A percentile compares a stretch with the other conserved stretches of the same genome.
These are phyloP conservation scores for Lactarius pseudohatsudake DNA, from an alignment of 768 basidiomycete genomes.

Conservation along the genomic window DNA sequence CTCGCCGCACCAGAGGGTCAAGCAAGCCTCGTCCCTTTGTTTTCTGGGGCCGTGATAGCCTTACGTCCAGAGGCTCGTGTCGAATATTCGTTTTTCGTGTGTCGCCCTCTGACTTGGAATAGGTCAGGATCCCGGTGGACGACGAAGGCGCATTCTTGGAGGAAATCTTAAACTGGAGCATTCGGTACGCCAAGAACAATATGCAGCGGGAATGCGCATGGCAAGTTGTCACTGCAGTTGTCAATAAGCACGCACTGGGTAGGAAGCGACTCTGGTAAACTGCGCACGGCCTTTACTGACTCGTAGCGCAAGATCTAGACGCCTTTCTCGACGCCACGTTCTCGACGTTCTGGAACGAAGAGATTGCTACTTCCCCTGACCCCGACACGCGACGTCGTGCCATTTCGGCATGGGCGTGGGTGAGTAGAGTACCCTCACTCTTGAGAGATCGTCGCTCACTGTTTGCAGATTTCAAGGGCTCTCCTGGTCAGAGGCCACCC, in stretches of 20 bases:
- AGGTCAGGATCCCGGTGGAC: slow-evolving; percentile 55
- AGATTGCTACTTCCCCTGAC: slow-evolving; percentile 41
- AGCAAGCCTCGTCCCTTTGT: slow-evolving; percentile 64
- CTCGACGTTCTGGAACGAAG: slow-evolving; percentile 48
- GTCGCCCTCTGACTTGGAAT: slow-evolving; percentile 17
- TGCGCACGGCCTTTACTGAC: not conserved
- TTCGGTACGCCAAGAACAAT: slow-evolving; percentile 46
- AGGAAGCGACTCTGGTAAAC: slow-evolving; percentile 24
- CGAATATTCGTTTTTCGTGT: slow-evolving; percentile 1
- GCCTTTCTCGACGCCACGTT: slow-evolving; percentile 46
- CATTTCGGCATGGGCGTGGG: slow-evolving; percentile 69
- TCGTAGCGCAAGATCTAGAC: slow-evolving; percentile 43
- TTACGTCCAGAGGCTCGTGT: slow-evolving; percentile 60
- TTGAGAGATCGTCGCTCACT: not conserved
- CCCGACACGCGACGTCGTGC: slow-evolving; percentile 48
- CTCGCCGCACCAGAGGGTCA: slow-evolving; percentile 45
- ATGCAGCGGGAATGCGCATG: slow-evolving; percentile 56
- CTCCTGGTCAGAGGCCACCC: slow-evolving; percentile 75
- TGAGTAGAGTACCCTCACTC: slow-evolving; percentile 39
- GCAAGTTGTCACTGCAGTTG: slow-evolving; percentile 60
- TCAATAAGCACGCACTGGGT: slow-evolving; percentile 82
- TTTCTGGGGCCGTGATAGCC: slow-evolving; percentile 64
- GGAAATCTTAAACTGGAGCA: slow-evolving; percentile 58
- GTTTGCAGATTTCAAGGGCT: slow-evolving; percentile 68
- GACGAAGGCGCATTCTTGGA: slow-evolving; percentile 53